Conservation (phyloP, 106 monocot genomes). For the Dendrobium officinale region DNA sequence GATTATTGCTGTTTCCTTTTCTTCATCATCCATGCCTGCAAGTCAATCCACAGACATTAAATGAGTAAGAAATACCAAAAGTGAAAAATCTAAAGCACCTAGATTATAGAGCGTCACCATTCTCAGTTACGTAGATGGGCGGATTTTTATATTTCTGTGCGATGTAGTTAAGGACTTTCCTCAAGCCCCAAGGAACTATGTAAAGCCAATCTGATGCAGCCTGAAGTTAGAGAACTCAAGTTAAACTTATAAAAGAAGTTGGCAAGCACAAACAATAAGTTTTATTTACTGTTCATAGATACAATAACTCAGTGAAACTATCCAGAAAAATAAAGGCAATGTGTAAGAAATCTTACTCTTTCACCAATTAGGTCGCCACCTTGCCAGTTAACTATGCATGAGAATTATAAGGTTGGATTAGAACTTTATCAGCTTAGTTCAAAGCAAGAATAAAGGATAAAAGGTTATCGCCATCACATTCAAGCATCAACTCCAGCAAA, state of each 20-base stretch:
- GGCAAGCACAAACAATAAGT: too few relatives aligned
- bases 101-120: slow-evolving; percentile 42
- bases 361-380: slow-evolving; percentile 67
- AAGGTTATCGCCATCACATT: background rate
- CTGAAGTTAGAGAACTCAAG: slow-evolving; percentile 23
- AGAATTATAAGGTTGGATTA: slow-evolving; percentile 2
- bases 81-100: background rate
- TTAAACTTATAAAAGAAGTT: background rate
- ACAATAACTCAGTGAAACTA: too few relatives aligned
- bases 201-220: slow-evolving; percentile 94
- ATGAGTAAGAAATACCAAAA: background rate
- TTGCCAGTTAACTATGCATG: slow-evolving; percentile 40
- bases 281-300: too few relatives aligned
- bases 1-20: slow-evolving; percentile 30
- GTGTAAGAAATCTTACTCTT: slow-evolving; percentile 31
- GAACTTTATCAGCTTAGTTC: background rate
- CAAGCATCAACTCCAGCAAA: background rate
- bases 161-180: slow-evolving; percentile 71
- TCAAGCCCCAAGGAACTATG: slow-evolving; percentile 82
- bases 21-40: slow-evolving; percentile 96
- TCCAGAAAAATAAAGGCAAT: too few relatives aligned
- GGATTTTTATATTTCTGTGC: slow-evolving; percentile 48
- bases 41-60: background rate
- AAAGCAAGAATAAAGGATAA: background rate
- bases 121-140: slow-evolving; percentile 80